Percentiles rank a stretch among this genome's conserved stretches.
phyloP scores from a whole-genome alignment of 345 rosid genomes.

The Heritiera fomes region DNA sequence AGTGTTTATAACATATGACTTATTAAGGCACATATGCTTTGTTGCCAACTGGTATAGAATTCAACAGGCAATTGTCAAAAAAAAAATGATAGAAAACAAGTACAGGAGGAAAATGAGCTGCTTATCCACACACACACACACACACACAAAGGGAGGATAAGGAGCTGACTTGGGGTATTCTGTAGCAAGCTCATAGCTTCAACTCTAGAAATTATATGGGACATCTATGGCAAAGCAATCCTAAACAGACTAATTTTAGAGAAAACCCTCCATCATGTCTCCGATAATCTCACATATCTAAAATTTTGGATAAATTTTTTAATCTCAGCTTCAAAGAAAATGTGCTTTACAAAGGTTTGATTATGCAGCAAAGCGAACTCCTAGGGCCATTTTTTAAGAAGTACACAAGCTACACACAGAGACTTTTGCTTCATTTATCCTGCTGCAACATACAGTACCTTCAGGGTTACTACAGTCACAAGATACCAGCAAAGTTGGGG shows the following conservation, averaged over 20 bases:
- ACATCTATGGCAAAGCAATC: neutral
- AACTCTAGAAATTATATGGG: neutral
- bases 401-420: neutral
- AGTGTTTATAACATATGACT: neutral
- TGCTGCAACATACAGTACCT: neutral
- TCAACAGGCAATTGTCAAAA: neutral
- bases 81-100: neutral
- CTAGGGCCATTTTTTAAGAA: neutral
- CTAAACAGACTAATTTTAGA: neutral
- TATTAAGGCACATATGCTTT: neutral
- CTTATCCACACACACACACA: neutral
- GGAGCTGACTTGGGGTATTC: neutral
- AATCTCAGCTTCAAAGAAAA: neutral
- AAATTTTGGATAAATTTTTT: neutral
- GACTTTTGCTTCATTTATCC: neutral
- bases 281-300: too few relatives aligned
- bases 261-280: too few relatives aligned
- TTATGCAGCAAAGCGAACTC: neutral
- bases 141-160: neutral
- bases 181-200: neutral
- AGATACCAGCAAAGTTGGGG: neutral
- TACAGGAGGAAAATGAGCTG: neutral
- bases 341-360: neutral
- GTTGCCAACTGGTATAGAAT: neutral
- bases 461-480: neutral